Percentiles rank a stretch among this genome's conserved stretches.
These are phyloP conservation scores for Cystobasidium tubakii DNA, from an alignment of 768 basidiomycete species.

Conservation along the genomic window DNA sequence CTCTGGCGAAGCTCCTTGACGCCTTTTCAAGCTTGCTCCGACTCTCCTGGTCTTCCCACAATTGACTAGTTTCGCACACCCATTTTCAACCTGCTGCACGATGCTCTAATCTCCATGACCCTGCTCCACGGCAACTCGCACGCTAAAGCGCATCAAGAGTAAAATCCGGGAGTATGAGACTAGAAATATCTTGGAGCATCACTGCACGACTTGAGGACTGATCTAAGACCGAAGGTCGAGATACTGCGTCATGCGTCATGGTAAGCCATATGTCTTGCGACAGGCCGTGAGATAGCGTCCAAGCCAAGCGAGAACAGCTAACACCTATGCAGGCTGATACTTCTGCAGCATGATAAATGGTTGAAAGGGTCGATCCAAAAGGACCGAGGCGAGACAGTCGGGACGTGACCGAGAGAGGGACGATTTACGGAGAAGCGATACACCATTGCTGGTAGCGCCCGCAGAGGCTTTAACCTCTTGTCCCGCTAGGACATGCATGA, in stretches of 20 bases:
- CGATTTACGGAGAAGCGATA: neutral
- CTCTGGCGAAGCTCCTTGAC: constrained; percentile 25
- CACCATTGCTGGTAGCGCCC: constrained; percentile 27
- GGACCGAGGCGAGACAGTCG: neutral
- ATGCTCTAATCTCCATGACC: neutral
- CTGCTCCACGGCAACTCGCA: neutral
- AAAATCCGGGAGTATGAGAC: neutral
- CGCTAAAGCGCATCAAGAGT: neutral
- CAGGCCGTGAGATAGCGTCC: no score
- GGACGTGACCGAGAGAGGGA: neutral
- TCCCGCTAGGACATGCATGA: constrained; percentile 25
- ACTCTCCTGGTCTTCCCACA: neutral
- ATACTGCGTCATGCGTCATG: no score
- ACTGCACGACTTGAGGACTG: neutral
- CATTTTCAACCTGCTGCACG: neutral
- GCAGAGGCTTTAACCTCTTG: constrained; percentile 31
- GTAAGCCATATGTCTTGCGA: no score
- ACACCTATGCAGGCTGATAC: neutral
- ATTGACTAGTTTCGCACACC: constrained; percentile 11
- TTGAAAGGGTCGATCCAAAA: neutral
- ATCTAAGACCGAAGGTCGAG: neutral
- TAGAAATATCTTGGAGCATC: constrained; percentile 15
- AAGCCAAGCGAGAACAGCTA: no score
- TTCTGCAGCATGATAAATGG: neutral
- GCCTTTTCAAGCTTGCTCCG: constrained; percentile 13